Evolutionary conservation across 108 stramenopile genomes (phyloP), one percentile per base, ranked within the genome.

Genomic region (Fragilaria radians): DNA sequence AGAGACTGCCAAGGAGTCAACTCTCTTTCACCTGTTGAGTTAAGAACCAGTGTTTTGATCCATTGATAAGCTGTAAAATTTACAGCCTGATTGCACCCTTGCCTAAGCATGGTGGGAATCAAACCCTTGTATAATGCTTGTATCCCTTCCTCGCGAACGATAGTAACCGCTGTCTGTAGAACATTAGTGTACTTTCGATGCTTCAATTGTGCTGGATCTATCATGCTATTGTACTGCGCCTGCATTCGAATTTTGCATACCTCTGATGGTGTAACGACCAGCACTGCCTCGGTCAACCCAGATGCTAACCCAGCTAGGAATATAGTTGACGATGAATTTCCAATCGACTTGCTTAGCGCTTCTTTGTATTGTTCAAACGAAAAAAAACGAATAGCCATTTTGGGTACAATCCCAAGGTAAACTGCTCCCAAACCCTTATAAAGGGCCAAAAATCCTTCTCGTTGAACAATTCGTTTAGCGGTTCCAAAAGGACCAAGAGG

Each of bases 401-500:
- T 98, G 48, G 94, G 94, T n/a, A 96, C 68, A 49, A 97, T 95
- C 49, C 96, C 96, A 1, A 81, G 87, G 58, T 87, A 94, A 28
- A 98, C 96, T 1, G 98, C 95, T 9, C 90, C 91, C 33, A 98
- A 71, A 24, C 98, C 98, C 72, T 97, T 98, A 93, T 98, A 98
- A 49, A 98, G 76, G n/a, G 95, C 87, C 29, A 81, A 59, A 53
- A 95, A 88, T 28, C 96, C 96, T 76, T 98, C 98, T 21, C 92
- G 81, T 36, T 79, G 69, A 4, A 96, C 67, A 59, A 97, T 96
- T 28, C 87, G 84, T 28, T 71, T 61, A 47, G 91, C 91, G 1
- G 94, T 91, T 25, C 85, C 83, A 58, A 86, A 61, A 0, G 88
- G 87, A 26, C 85, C 89, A 1, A 89, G 60, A 2, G 92, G 59